A percentile compares a stretch with the other conserved stretches of the same genome.
These are phyloP conservation scores for Botryotinia calthae DNA, from an alignment of 2,329 filamentous ascomycete genomes.

Conservation along the genomic window DNA sequence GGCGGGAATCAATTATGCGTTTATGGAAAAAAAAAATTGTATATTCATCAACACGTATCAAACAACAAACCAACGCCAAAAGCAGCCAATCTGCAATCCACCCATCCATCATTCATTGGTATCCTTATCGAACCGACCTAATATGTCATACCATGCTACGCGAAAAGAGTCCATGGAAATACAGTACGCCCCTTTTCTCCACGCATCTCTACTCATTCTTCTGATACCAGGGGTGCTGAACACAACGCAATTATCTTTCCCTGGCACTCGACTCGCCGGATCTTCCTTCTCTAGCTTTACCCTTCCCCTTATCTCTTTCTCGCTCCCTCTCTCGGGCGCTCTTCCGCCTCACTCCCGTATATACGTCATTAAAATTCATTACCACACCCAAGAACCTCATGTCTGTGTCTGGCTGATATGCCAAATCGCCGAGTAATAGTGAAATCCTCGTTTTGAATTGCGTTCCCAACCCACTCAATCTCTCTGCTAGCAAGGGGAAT, in stretches of 20 bases:
- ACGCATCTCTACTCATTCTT: neutral
- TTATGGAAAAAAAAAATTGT: neutral
- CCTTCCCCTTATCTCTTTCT: slow-evolving; percentile 11
- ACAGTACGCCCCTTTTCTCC: slow-evolving; percentile 1
- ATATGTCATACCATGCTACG: neutral
- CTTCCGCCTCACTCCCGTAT: slow-evolving; percentile 60
- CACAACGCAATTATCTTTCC: neutral
- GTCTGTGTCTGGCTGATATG: slow-evolving; percentile 90
- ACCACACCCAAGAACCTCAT: slow-evolving; percentile 93
- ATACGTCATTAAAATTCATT: slow-evolving; percentile 99
- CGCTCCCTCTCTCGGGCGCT: slow-evolving; percentile 2
- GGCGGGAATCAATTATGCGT: neutral
- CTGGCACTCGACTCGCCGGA: slow-evolving; percentile 1
- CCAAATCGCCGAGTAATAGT: slow-evolving; percentile 81
- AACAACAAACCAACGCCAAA: neutral
- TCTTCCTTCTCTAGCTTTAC: neutral
- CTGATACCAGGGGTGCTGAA: neutral
- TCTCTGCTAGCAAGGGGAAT: slow-evolving; percentile 71
- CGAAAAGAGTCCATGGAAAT: slow-evolving; percentile 5
- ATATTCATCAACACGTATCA: slow-evolving; percentile 11
- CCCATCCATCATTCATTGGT: slow-evolving; percentile 4
- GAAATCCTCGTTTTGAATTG: slow-evolving; percentile 79
- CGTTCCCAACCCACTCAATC: slow-evolving; percentile 67
- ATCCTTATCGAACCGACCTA: slow-evolving; percentile 5
- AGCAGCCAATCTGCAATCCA: slow-evolving; percentile 2